A percentile compares a stretch with the other conserved stretches of the same genome.
Evolutionary conservation across 1,139 yeast species (phyloP).

Genomic region (Yamadazyma sp.): DNA sequence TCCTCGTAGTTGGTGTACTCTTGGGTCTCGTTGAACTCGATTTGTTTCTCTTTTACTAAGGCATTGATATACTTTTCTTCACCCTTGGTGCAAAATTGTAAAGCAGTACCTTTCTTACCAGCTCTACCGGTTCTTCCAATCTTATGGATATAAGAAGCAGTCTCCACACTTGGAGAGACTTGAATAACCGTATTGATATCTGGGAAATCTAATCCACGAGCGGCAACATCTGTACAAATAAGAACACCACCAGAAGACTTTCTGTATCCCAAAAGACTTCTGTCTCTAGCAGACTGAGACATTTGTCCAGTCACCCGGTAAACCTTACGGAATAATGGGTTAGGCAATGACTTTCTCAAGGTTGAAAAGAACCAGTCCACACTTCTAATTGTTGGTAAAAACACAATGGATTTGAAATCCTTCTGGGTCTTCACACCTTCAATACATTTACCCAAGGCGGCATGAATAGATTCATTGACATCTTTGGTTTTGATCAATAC

Average conservation of each 20-base stretch:
- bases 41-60: constrained; percentile 47
- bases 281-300: constrained; percentile 63
- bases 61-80: constrained; percentile 51
- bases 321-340: constrained; percentile 14
- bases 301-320: constrained; percentile 64
- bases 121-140: constrained; percentile 97
- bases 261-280: constrained; percentile 57
- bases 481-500: constrained; percentile 50
- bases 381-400: constrained; percentile 74
- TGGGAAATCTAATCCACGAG: constrained; percentile 95
- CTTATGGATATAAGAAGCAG: constrained; percentile 83
- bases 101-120: constrained; percentile 73
- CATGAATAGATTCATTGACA: constrained; percentile 50
- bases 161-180: constrained; percentile 69
- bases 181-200: constrained; percentile 81
- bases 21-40: constrained; percentile 42
- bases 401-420: constrained; percentile 74
- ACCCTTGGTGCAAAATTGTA: constrained; percentile 43
- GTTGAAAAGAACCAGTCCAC: constrained; percentile 47
- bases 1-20: constrained; percentile 14
- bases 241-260: constrained; percentile 52
- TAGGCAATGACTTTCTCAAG: constrained; percentile 16
- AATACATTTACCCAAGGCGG: constrained; percentile 49
- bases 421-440: constrained; percentile 17
- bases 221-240: constrained; percentile 90